phyloP scores from a whole-genome alignment of 1,284 basidiomycete genomes.

The Phellinidium pouzarii region DNA sequence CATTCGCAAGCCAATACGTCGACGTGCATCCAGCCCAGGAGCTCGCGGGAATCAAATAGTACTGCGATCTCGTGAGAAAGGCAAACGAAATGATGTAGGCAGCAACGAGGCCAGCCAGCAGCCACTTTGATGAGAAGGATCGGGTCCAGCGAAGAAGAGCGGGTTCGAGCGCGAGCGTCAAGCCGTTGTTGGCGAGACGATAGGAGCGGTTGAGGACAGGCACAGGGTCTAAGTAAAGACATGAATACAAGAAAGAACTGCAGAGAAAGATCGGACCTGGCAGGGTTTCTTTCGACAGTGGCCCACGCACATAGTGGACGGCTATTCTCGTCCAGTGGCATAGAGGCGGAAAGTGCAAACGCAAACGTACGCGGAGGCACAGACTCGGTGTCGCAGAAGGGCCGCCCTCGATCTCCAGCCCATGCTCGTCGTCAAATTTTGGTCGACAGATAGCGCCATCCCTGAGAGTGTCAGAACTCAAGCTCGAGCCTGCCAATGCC shows the following conservation, averaged over 20 bases:
- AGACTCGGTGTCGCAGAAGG: too few species aligned
- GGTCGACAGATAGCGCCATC: neutral
- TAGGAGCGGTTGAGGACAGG: constrained; percentile 48
- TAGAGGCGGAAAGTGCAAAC: constrained; percentile 14
- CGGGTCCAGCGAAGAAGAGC: constrained; percentile 42
- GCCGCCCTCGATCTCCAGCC: constrained; percentile 7
- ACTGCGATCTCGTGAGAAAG: constrained; percentile 68
- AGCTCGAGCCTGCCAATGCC: constrained; percentile 4
- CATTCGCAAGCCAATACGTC: constrained; percentile 62
- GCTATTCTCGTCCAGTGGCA: constrained; percentile 24
- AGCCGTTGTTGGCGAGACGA: constrained; percentile 30
- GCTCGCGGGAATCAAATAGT: constrained; percentile 56
- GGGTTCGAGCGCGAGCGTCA: constrained; percentile 46
- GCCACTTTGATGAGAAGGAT: constrained; percentile 43
- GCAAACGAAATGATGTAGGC: constrained; percentile 69
- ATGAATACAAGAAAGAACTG: neutral
- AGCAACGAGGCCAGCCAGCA: constrained; percentile 48
- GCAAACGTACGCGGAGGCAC: neutral
- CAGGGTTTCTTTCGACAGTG: constrained; percentile 48
- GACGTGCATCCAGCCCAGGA: constrained; percentile 65
- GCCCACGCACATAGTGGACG: constrained; percentile 47
- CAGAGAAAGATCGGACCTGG: constrained; percentile 36
- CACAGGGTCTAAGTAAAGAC: constrained; percentile 36
- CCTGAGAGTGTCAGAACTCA: neutral
- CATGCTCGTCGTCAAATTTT: constrained; percentile 9